Evolutionary conservation across 2,329 filamentous ascomycete species (phyloP), one percentile per base, ranked within the genome.

Genomic region (Hypoxylon sp.): DNA sequence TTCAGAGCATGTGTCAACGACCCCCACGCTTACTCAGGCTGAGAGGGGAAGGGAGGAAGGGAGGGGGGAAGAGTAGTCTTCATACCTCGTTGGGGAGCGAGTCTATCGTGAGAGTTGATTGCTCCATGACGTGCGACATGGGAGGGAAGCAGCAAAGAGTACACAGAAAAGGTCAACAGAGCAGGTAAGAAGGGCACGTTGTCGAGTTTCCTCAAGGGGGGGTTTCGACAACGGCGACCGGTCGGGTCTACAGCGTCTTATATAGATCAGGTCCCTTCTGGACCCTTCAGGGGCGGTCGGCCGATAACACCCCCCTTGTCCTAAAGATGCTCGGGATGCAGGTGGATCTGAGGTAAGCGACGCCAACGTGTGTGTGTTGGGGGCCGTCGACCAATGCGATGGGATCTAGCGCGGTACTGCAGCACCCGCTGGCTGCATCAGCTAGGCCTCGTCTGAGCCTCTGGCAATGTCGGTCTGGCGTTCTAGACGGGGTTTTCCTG

Each of bases 61-160:
- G n/a, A n/a, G n/a, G 18, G 18, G 42, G 35, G 35, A 51, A 37
- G 18, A 35, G 2, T 35, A 7, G 2, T 35, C 48, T 11, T 43
- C 63, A 26, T 65, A 74, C 72, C 70, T 74, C 72, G 65, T 74
- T 74, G 7, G 72, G 72, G 54, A 74, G 67, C 29, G 64, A 70
- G 53, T 73, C 67, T 48, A 73, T 67, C 26, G 63, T 57, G n/a
- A 63, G 50, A 42, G 58, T 53, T 31, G 62, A 61, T 49, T 55
- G 42, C 60, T 58, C 66, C 67, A 70, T 70, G 66, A 62, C 67
- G 66, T 65, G 67, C 43, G 55, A 55, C 65, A 69, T 65, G 64
- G 62, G 35, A 8, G 20, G 6, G 3, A 29, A 62, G 27, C 43
- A 55, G 29, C 47, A 55, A 58, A 62, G 52, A 65, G n/a, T 56